Evolutionary conservation across 2,329 filamentous ascomycete genomes (phyloP).

Genomic region (Colletotrichum agaves): DNA sequence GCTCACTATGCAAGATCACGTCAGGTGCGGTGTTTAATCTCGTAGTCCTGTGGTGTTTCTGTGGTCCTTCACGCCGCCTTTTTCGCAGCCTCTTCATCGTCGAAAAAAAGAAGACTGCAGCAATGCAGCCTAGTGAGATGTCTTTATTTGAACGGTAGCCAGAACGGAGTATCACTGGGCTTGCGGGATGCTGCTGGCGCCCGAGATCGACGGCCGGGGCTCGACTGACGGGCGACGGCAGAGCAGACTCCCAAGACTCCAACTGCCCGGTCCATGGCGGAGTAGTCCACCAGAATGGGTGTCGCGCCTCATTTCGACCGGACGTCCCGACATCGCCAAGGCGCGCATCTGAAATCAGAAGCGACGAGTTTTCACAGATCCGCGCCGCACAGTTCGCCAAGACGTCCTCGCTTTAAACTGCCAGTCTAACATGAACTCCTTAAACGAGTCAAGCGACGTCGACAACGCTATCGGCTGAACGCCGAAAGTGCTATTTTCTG

Average conservation of each 20-base stretch:
- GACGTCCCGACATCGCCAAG: constrained; percentile 16
- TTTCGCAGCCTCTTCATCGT: not conserved
- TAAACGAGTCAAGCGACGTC: constrained; percentile 18
- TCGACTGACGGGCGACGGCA: constrained; percentile 2
- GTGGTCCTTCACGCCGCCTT: not conserved
- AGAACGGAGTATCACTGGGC: not conserved
- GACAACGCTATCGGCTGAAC: not conserved
- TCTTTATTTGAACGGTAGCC: not conserved
- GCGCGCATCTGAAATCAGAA: constrained; percentile 19
- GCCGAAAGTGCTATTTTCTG: not conserved
- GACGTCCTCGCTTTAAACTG: constrained; percentile 8
- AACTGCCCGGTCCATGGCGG: constrained; percentile 9
- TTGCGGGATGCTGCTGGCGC: constrained; percentile 7
- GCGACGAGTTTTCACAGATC: constrained; percentile 28
- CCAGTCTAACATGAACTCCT: constrained; percentile 11
- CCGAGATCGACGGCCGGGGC: constrained; percentile 16
- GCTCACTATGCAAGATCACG: constrained; percentile 17
- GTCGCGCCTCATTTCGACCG: not conserved
- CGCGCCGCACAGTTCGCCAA: constrained; percentile 19
- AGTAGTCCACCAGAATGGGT: constrained; percentile 1
- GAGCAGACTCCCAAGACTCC: not conserved
- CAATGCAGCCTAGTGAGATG: not conserved
- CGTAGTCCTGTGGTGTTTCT: not conserved
- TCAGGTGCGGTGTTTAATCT: constrained; percentile 10
- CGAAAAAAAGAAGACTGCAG: not conserved